phyloP scores from a whole-genome alignment of 2,329 filamentous ascomycete species.

The Sporothrix sp. region DNA sequence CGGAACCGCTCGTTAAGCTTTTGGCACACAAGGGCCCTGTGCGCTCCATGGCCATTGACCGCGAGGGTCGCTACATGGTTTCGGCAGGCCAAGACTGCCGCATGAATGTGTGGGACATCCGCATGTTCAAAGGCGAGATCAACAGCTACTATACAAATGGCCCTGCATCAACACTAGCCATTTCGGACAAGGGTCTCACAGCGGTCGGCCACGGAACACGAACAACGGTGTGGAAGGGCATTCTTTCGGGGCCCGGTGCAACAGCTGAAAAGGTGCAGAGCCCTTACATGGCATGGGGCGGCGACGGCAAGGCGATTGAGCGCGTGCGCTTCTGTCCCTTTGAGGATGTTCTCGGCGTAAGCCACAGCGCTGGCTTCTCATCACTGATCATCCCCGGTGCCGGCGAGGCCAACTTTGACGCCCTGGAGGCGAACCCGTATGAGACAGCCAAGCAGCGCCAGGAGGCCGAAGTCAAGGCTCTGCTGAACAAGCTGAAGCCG shows the following conservation, averaged over 20 bases:
- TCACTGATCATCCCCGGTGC: constrained; percentile 86
- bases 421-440: constrained; percentile 88
- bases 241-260: constrained; percentile 46
- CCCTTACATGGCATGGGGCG: constrained; percentile 90
- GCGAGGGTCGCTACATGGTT: constrained; percentile 60
- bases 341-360: constrained; percentile 75
- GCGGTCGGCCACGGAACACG: constrained; percentile 88
- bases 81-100: constrained; percentile 19
- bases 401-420: constrained; percentile 95
- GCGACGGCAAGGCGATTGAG: constrained; percentile 72
- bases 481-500: constrained; percentile 90
- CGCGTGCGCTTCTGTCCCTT: constrained; percentile 86
- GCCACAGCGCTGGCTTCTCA: constrained; percentile 77
- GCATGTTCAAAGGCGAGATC: constrained; percentile 59
- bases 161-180: constrained; percentile 73
- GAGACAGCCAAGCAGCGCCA: constrained; percentile 88
- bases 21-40: constrained; percentile 85
- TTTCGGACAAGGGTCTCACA: constrained; percentile 80
- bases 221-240: constrained; percentile 84
- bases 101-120: constrained; percentile 20
- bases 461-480: constrained; percentile 77
- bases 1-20: constrained; percentile 80
- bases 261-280: constrained; percentile 65
- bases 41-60: constrained; percentile 72
- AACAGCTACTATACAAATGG: constrained; percentile 78